Conservation (phyloP, 371 early-diverging fungal species). For the Lichtheimia ornata region DNA sequence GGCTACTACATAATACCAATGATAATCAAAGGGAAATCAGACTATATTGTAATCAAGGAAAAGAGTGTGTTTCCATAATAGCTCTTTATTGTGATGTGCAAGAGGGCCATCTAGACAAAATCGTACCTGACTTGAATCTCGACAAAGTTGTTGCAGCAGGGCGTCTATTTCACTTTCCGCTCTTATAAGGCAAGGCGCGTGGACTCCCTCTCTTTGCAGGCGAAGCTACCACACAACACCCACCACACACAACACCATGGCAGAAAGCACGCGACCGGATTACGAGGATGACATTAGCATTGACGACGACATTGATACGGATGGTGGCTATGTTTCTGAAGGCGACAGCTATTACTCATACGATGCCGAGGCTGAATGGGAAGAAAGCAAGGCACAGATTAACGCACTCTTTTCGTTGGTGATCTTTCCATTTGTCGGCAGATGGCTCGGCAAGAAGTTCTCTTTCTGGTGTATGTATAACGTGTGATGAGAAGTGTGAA, state of each 20-base stretch:
- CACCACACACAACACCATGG: not conserved
- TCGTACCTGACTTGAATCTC: too few relatives aligned
- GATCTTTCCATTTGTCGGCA: slow-evolving; percentile 60
- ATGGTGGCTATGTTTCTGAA: slow-evolving; percentile 24
- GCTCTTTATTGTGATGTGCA: too few relatives aligned
- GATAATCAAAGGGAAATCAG: too few relatives aligned
- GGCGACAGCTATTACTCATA: slow-evolving; percentile 28
- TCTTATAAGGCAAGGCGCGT: too few relatives aligned
- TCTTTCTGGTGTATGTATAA: slow-evolving; percentile 55
- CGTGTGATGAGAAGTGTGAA: not conserved
- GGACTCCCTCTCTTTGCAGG: too few relatives aligned
- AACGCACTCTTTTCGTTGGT: slow-evolving; percentile 58
- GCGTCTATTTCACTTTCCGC: too few relatives aligned
- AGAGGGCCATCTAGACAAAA: too few relatives aligned
- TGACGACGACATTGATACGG: slow-evolving; percentile 26
- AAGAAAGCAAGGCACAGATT: slow-evolving; percentile 62
- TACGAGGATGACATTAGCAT: slow-evolving; percentile 29
- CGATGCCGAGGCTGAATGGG: slow-evolving; percentile 65
- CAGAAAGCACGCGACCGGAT: slow-evolving; percentile 1
- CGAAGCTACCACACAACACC: too few relatives aligned
- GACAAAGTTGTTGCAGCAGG: too few relatives aligned
- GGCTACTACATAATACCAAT: too few relatives aligned
- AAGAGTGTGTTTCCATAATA: too few relatives aligned
- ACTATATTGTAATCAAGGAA: too few relatives aligned
- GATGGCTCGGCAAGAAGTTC: slow-evolving; percentile 60